Evolutionary conservation across 805 yeast genomes (phyloP).

Genomic region (Ogataea parapolymorpha): DNA sequence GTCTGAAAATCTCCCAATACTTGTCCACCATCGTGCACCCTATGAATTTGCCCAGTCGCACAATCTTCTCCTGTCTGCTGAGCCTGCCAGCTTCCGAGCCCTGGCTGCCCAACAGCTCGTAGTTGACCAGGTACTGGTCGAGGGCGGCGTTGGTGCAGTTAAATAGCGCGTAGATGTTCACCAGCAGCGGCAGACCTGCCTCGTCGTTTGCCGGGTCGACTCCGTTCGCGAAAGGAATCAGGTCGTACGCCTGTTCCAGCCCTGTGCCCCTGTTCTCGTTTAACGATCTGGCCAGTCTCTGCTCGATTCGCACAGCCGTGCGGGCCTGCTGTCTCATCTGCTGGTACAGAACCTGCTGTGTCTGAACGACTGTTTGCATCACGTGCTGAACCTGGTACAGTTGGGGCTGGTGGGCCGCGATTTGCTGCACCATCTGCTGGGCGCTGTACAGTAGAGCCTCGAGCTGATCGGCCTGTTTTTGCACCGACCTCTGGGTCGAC

Average conservation of each 20-base stretch:
- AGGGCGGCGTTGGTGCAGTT: slow-evolving; percentile 18
- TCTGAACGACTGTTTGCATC: slow-evolving; percentile 18
- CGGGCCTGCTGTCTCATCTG: slow-evolving; percentile 22
- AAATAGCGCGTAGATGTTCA: slow-evolving; percentile 26
- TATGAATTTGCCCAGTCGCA: slow-evolving; percentile 28
- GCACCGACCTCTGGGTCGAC: slow-evolving; percentile 1
- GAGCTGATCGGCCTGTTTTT: slow-evolving; percentile 17
- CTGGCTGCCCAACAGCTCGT: slow-evolving; percentile 15
- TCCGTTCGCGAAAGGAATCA: slow-evolving; percentile 28
- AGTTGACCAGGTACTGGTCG: slow-evolving; percentile 20
- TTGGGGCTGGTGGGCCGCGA: slow-evolving; percentile 16
- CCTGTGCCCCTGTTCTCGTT: slow-evolving; percentile 32
- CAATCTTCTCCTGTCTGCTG: slow-evolving; percentile 22
- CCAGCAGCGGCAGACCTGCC: slow-evolving; percentile 24
- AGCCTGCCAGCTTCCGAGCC: slow-evolving; percentile 6
- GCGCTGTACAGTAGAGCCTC: slow-evolving; percentile 16
- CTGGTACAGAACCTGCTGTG: slow-evolving; percentile 20
- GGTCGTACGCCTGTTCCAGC: slow-evolving; percentile 28
- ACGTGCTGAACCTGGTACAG: slow-evolving; percentile 16
- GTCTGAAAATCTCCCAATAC: slow-evolving; percentile 27
- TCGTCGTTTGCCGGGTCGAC: slow-evolving; percentile 23
- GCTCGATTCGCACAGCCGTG: slow-evolving; percentile 26
- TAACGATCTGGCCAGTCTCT: slow-evolving; percentile 23
- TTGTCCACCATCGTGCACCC: slow-evolving; percentile 32
- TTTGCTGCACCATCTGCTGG: slow-evolving; percentile 13